These are phyloP conservation scores for Sporothrix brunneoviolacea DNA, from an alignment of 2,329 filamentous ascomycete species.

Conservation along the genomic window DNA sequence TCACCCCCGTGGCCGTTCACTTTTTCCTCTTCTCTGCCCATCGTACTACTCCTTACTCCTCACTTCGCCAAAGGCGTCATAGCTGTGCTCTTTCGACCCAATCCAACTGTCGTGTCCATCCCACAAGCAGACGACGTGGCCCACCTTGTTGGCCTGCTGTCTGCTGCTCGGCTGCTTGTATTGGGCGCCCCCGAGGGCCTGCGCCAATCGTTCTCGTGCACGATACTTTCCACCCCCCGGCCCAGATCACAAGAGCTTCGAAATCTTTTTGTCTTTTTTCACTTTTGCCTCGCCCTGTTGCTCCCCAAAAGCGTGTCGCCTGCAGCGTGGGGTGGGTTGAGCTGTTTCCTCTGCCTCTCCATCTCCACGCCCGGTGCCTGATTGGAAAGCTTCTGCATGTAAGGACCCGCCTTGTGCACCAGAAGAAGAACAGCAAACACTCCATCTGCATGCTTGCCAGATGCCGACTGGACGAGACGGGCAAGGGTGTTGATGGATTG, in stretches of 20 bases:
- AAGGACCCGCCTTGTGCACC: conserved; percentile 12
- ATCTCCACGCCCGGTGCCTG: conserved; percentile 9
- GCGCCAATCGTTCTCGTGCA: conserved; percentile 28
- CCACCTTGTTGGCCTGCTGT: conserved; percentile 24
- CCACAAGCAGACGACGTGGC: conserved; percentile 31
- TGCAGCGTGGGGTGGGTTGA: conserved; percentile 22
- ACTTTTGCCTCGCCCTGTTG: conserved; percentile 19
- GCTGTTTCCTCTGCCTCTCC: not conserved
- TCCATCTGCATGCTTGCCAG: not conserved
- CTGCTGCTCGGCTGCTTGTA: too few relatives aligned
- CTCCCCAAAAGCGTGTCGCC: conserved; percentile 7
- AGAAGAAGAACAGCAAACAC: not conserved
- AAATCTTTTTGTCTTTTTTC: conserved; percentile 9
- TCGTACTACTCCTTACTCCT: too few relatives aligned
- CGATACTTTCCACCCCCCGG: conserved; percentile 20
- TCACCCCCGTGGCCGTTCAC: too few relatives aligned
- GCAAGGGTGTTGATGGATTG: not conserved
- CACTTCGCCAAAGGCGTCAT: too few relatives aligned
- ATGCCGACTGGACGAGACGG: conserved; percentile 5
- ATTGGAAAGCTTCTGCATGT: conserved; percentile 15
- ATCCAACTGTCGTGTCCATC: conserved; percentile 14
- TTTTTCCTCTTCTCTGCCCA: not conserved
- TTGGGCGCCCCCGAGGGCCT: too few relatives aligned
- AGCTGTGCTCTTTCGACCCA: not conserved
- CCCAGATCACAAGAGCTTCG: conserved; percentile 29